Base-by-base conservation (phyloP, 305 asterid genomes). In the Fraxinus floribunda region DNA sequence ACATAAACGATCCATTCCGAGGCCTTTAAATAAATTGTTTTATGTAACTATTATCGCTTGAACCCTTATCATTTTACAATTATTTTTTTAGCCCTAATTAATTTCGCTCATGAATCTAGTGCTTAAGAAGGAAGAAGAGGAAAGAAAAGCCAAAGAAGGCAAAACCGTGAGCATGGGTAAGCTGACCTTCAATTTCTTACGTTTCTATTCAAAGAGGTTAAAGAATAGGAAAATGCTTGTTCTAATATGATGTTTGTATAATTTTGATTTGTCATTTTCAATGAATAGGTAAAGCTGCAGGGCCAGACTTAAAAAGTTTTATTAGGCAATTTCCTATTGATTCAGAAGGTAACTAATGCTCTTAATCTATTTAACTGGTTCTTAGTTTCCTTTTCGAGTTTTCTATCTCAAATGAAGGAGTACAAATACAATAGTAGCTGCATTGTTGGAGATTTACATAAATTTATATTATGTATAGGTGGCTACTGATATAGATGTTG, bases 41-140 rank as follows among this genome's bases (percentile, higher is more conserved):
- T 32, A 36, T 78, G 75, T 44, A 73, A 20, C 57, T 30, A 7
- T 2, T 18, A 76, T 76, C 41, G 36, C 41, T 13, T 15, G 76
- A 32, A 70, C 44, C 26, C 16, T 29, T 8, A 57, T 57, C 35
- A 41, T 35, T 70, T 72, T 77, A 34, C 75, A 52, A 24, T 13
- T 73, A 32, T 18, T 72, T 22, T 13, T 55, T 74, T 16, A 77
- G 32, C 41, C 84, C 76, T 77, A 41, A 44, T 80, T 62, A 62
- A 38, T 70, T 80, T 78, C 62, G 79, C 85, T 84, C 66, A 38
- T 78, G 74, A 79, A 52, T 64, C 82, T 75, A 95, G 99, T 86
- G 87, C 97, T 93, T 87, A 95, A 88, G 94, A 93, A 90, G 89
- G 97, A 93, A 86, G 98, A 95, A 87, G 98, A 93, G 86, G 94